Evolutionary conservation across 148 eudicot genomes (phyloP).

Genomic region (Selenicereus undatus): DNA sequence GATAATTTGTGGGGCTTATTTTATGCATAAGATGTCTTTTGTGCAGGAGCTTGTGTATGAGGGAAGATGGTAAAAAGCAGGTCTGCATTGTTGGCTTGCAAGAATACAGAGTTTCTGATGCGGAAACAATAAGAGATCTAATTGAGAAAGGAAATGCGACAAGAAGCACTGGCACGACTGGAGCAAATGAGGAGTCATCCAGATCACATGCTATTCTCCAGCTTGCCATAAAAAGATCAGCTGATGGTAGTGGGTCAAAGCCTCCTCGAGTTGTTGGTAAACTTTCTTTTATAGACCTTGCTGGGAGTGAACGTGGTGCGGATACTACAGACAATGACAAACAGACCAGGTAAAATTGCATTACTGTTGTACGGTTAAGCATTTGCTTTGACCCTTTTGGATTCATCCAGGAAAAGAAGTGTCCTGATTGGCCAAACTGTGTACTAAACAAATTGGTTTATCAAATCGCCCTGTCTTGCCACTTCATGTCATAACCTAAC

Average conservation of each 20-base stretch:
- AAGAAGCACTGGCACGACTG: constrained; percentile 84
- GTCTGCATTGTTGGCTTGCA: constrained; percentile 85
- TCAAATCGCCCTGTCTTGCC: no score
- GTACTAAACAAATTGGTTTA: no score
- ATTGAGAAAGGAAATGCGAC: constrained; percentile 72
- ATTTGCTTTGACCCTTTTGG: neutral
- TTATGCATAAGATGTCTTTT: neutral
- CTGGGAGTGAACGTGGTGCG: constrained; percentile 91
- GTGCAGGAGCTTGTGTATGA: constrained; percentile 63
- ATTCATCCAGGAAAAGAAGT: neutral
- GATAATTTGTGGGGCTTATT: neutral
- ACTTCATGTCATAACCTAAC: no score
- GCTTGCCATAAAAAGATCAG: constrained; percentile 57
- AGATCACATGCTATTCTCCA: constrained; percentile 88
- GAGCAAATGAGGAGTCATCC: constrained; percentile 86
- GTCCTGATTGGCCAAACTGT: no score
- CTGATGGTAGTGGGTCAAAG: constrained; percentile 58
- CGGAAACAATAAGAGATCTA: constrained; percentile 49
- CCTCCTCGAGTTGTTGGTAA: constrained; percentile 63
- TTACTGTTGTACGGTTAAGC: neutral
- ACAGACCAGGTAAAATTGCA: constrained; percentile 53
- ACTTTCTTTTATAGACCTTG: constrained; percentile 81
- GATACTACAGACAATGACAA: constrained; percentile 87
- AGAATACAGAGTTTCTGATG: constrained; percentile 52
- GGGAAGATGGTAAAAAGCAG: constrained; percentile 82